Percentiles rank a stretch among this genome's conserved stretches.
phyloP scores from a whole-genome alignment of 441 rosid genomes.

The Populus hybrid region DNA sequence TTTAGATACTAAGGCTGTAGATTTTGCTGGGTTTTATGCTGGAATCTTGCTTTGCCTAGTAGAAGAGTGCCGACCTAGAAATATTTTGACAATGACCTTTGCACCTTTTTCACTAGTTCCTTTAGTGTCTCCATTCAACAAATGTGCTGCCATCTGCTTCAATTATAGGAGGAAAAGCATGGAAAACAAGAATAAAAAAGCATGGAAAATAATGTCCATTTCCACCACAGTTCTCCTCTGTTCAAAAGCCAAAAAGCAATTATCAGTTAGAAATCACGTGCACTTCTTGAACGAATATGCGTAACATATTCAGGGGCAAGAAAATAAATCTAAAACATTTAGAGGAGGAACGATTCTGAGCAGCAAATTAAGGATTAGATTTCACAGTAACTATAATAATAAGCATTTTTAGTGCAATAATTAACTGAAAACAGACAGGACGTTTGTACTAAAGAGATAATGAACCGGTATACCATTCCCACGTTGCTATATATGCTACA shows the following conservation, averaged over 20 bases:
- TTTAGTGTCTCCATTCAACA: constrained; percentile 12
- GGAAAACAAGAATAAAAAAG: background rate
- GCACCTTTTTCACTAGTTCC: constrained; percentile 6
- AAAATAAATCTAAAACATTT: background rate
- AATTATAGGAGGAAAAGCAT: constrained; percentile 20
- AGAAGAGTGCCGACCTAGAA: background rate
- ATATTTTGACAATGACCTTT: constrained; percentile 1
- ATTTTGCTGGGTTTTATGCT: background rate
- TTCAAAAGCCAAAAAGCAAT: constrained; percentile 6
- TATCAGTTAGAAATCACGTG: no score
- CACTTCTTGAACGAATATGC: background rate
- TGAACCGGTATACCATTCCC: background rate
- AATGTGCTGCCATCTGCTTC: constrained; percentile 20
- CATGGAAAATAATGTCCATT: background rate
- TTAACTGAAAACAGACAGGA: background rate
- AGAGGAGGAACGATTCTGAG: background rate
- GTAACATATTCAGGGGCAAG: background rate
- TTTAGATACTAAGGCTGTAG: background rate
- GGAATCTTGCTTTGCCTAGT: background rate
- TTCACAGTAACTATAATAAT: background rate
- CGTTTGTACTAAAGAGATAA: no score
- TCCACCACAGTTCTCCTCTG: background rate
- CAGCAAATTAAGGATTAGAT: background rate
- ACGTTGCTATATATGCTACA: background rate
- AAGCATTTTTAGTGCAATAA: background rate